Base-by-base conservation (phyloP, 768 basidiomycete genomes). In the Tubosaeta sp. region DNA sequence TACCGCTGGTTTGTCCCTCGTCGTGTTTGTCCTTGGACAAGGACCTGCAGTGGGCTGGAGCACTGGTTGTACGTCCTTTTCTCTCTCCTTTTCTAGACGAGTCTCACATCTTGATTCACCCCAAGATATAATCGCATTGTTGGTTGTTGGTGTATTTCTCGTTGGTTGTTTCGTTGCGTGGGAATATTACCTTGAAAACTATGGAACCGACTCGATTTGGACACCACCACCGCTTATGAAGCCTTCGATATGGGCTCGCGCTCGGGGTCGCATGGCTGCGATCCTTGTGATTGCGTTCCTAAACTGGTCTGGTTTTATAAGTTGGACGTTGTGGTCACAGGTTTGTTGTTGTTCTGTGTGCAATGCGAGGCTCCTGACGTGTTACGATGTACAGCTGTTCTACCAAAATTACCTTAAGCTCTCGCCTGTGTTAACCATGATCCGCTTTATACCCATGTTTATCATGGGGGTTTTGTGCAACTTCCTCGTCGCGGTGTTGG, bases 1-100 rank as follows among this genome's bases (percentile, higher is more conserved):
- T 48, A 89, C 87, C 0, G 64, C 71, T 1, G 88, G 86, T 0
- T 69, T 92, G 29, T 78, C 86, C 1, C 68, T 92, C 0, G 73
- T 93, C 54, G 75, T 85, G 8, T 92, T 90, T 58, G 82, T 84
- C 0, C 76, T 94, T 4, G 81, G 83, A 43, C 80, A 87, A 55
- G 87, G 82, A 6, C 75, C 75, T n/a, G 68, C 74, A 16, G 84
- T 81, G 4, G 77, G 80, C 9, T 91, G 87, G 87, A 69, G 64
- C 10, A 84, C 84, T 4, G 57, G 71, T 5, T 81, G 81, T 83
- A 55, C 51, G 79, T 55, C 0, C 16, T 24, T 25, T 22, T 16
- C 35, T 22, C 36, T 19, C 22, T 39, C 13, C 44, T 34, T 34
- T 41, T 30, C 34, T 18, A 19, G 58, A 61, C 22, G 65, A 66